These are phyloP conservation scores for Nemania sp. DNA, from an alignment of 2,329 filamentous ascomycete species.

Conservation along the genomic window DNA sequence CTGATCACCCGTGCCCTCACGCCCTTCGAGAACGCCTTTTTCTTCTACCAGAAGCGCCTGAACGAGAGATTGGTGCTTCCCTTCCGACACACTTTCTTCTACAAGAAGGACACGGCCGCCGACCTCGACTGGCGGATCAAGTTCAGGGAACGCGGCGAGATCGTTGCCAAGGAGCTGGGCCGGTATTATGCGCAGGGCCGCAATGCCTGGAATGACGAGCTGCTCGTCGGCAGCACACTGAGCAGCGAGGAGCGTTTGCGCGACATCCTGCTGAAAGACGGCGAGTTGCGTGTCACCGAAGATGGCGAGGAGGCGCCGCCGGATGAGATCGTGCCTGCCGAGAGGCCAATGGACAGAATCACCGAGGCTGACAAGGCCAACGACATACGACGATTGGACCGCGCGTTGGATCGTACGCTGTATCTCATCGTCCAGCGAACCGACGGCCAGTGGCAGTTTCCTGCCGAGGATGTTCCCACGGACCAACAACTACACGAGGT, in stretches of 20 bases:
- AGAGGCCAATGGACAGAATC: conserved; percentile 69
- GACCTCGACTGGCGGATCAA: conserved; percentile 92
- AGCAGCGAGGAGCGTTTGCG: conserved; percentile 67
- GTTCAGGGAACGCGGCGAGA: conserved; percentile 71
- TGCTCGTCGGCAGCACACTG: conserved; percentile 73
- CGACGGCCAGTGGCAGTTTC: conserved; percentile 80
- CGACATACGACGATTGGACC: conserved; percentile 79
- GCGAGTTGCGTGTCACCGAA: conserved; percentile 65
- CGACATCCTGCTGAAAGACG: conserved; percentile 74
- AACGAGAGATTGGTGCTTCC: conserved; percentile 89
- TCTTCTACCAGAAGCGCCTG: conserved; percentile 95
- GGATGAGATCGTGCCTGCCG: conserved; percentile 68
- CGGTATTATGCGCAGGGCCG: conserved; percentile 73
- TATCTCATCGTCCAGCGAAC: conserved; percentile 83
- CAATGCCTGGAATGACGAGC: conserved; percentile 88
- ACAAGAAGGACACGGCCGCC: conserved; percentile 83
- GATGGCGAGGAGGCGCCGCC: conserved; percentile 63
- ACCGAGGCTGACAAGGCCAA: conserved; percentile 78
- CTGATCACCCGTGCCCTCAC: conserved; percentile 82
- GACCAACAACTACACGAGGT: conserved; percentile 85
- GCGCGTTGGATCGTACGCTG: conserved; percentile 77
- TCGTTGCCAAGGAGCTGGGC: conserved; percentile 83
- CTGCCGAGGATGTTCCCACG: conserved; percentile 68
- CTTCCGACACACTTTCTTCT: conserved; percentile 92
- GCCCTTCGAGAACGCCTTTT: conserved; percentile 89